Conservation (phyloP, 2,329 filamentous ascomycete genomes). For the Bimuria novae-zelandiae region DNA sequence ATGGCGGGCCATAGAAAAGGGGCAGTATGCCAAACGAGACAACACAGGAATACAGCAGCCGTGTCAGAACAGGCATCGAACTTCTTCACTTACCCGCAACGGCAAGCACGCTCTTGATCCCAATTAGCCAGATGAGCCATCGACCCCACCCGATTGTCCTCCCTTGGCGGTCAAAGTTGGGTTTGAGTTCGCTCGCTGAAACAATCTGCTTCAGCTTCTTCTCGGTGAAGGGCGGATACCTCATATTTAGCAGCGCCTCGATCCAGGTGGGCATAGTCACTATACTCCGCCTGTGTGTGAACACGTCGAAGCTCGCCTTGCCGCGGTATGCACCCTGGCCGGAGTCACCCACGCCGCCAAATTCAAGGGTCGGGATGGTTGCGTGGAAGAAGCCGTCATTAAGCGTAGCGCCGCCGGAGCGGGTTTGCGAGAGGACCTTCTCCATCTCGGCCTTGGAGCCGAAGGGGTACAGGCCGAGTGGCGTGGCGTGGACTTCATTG, state of each 20-base stretch:
- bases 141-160: conserved; percentile 37
- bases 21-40: neutral
- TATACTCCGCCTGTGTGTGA: conserved; percentile 65
- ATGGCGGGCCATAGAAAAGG: too few relatives aligned
- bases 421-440: conserved; percentile 57
- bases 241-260: conserved; percentile 67
- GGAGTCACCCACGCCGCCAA: conserved; percentile 82
- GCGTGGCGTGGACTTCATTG: conserved; percentile 80
- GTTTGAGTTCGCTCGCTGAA: conserved; percentile 56
- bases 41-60: neutral
- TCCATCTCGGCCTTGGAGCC: conserved; percentile 78
- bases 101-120: conserved; percentile 36
- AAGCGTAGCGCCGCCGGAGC: conserved; percentile 57
- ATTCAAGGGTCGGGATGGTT: conserved; percentile 71
- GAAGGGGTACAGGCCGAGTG: conserved; percentile 83
- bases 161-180: conserved; percentile 66
- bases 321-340: conserved; percentile 80
- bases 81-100: conserved; percentile 40
- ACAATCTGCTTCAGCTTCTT: conserved; percentile 60
- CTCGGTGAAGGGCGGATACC: conserved; percentile 65
- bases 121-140: conserved; percentile 39
- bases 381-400: conserved; percentile 71
- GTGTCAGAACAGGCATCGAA: neutral
- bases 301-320: conserved; percentile 71
- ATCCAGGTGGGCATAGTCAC: conserved; percentile 69